phyloP scores from a whole-genome alignment of 2,329 filamentous ascomycete genomes.

The Epichloe typhina region DNA sequence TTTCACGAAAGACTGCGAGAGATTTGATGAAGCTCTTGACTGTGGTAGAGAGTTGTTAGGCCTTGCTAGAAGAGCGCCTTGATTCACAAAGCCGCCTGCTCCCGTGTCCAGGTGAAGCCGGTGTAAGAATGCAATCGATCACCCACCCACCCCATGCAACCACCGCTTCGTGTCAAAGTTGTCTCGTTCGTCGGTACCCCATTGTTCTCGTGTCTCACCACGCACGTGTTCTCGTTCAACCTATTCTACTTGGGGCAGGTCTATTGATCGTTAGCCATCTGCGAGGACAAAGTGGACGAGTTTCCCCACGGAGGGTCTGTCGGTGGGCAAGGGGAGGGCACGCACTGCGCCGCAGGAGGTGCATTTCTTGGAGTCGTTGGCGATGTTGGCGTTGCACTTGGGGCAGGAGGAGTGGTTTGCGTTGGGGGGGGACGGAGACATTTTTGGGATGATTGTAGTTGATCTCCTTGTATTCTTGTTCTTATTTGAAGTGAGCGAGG shows the following conservation, averaged over 20 bases:
- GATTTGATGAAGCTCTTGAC: too few species aligned
- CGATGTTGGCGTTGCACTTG: conserved; percentile 39
- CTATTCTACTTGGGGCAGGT: too few species aligned
- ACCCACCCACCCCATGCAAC: too few species aligned
- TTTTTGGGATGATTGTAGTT: not conserved
- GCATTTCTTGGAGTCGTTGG: conserved; percentile 38
- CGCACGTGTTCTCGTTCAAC: too few species aligned
- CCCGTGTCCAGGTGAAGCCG: too few species aligned
- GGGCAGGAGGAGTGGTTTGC: conserved; percentile 33
- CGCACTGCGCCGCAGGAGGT: conserved; percentile 43
- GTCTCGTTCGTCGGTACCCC: too few species aligned
- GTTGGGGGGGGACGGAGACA: not conserved
- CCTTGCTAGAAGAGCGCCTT: too few species aligned
- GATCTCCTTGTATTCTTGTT: not conserved
- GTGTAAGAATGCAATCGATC: fast-evolving
- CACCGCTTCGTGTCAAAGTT: not conserved
- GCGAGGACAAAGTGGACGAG: not conserved
- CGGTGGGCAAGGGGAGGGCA: conserved; percentile 4
- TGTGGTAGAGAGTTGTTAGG: too few species aligned
- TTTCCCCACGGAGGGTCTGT: not conserved
- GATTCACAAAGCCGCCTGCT: too few species aligned
- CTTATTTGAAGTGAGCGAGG: not conserved
- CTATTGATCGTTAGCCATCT: not conserved
- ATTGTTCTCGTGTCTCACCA: not conserved
- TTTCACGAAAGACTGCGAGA: too few species aligned